Base-by-base conservation (phyloP, 1,284 basidiomycete genomes). In the Mycosarcoma mackinlayi region DNA sequence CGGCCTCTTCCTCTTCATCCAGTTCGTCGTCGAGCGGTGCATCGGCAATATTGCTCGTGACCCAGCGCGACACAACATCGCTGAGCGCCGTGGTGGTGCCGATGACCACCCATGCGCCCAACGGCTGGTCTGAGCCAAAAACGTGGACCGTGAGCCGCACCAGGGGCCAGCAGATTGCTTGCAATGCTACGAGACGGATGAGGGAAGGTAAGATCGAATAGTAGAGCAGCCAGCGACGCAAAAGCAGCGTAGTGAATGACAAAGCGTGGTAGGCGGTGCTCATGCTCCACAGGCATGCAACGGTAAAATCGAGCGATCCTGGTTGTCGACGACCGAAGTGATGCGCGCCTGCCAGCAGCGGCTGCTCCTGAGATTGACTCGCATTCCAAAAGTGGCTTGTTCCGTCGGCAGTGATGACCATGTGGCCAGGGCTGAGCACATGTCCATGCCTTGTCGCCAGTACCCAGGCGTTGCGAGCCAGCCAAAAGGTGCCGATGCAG, bases 101-200 rank as follows among this genome's bases (percentile, higher is more conserved):
- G 45, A 93, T 89, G 9, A 89, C 86, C 3, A 91, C 89, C 92
- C 92, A 93, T 51, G 88, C 89, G 3, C 88, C 84, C 13, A 89
- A 86, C 0, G 92, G 92, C 10, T 91, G 86, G 49, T 85, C 83
- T 54, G 88, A 85, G 35, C 89, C 88, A 60, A 92, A 86, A 38
- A 92, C 82, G 35, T 85, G 86, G 19, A 93, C 86, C 1, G 90
- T 92, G 31, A 91, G 82, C 61, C 92, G 90, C 7, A 92, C 92
- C 9, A 91, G 89, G 3, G 91, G 91, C 92, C 92, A 93, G 81
- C 91, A 84, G 61, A 93, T 92, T 8, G 90, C 90, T 83, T 93
- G 92, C 1, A 93, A 85, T 0, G 90, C 91, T 42, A 93, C 86
- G 3, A 93, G 88, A 10, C 92, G 88, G 75, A 93, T 90, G 51